Evolutionary conservation across 208 protist species (phyloP), one percentile per base, ranked within the genome.

Genomic region (Trypanosomatidae sp.): DNA sequence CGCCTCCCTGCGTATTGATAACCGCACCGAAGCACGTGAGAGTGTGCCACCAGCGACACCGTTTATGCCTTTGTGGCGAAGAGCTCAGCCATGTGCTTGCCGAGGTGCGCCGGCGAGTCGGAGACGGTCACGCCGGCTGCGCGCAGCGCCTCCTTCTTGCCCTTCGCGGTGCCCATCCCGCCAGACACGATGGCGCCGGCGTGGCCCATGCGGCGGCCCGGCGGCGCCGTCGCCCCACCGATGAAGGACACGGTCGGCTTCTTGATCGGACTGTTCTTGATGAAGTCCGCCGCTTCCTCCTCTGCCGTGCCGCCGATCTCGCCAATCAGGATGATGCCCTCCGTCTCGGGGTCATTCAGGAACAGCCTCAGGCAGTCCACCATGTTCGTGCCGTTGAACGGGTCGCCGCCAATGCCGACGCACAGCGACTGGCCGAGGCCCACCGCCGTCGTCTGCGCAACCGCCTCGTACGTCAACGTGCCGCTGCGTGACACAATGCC

Each of bases 351-450:
- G 87, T 99, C 98, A 53, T 98, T 86, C 67, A 98, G 81, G 85
- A 99, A 99, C 33, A 98, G 75, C 74, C 99, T 93, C 53, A 99
- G 89, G 79, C 93, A 98, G 85, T 99, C 99, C 70, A 99, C 94
- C 93, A 99, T 99, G 92, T 99, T 99, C 62, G 98, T 99, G 30
- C 99, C 99, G 86, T 99, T 99, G 93, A 99, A 99, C 64, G 99
- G 99, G 82, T 99, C 99, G 82, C 98, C 98, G 81, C 98, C 98
- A 86, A 99, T 99, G 73, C 98, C 98, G 49, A 99, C 90, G 80
- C 97, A 99, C 19, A 96, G 91, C 28, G 97, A 97, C 89, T 99
- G 98, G 71, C 98, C 98, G 15, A 99, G 92, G 58, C 95, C 95
- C 15, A 90, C 95, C 0, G 81, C 86, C 39, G 99, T 99, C n/a